Base-by-base conservation (phyloP, 2,329 filamentous ascomycete genomes). In the Sporothrix protearum region DNA sequence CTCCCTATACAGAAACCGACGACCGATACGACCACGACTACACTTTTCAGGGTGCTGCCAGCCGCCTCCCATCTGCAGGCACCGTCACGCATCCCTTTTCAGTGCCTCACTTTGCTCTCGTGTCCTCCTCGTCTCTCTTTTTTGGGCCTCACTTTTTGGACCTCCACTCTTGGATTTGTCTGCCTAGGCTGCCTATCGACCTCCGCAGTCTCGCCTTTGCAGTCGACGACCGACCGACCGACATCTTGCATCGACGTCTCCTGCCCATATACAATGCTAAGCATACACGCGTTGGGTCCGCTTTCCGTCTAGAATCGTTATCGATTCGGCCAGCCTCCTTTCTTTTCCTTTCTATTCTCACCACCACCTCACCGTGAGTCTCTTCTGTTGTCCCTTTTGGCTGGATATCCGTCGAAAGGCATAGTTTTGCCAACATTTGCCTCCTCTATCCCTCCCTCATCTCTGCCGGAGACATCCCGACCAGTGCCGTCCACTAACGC, bases 211-310 rank as follows among this genome's bases (percentile, higher is more conserved):
- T 47, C 36, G 7, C 19, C n/a, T 25, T 45, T 36, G 4, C 30
- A 33, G 22, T 49, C 39, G 39, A 49, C 25, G 30, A 16, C 3
- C 42, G 42, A 36, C 39, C 10, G 10, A 47, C 19, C 22, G 25
- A 49, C 12, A 14, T 28, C 6, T 66, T 16, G 1, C 25, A 33
- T 33, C 63, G 63, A 30, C 42, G n/a, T n/a, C 36, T 33, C 25
- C 22, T 14, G 36, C 51, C 51, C 22, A 10, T 22, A 47, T 22
- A 69, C 53, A 16, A 71, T 71, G 70, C 67, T 30, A 55, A 69
- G 53, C 30, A 71, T 16, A 28, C 66, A 71, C 71, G 71, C 66
- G 71, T 51, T 64, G 55, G 47, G 19, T 42, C 42, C 39, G 45
- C 42, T 30, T 47, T 69, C 49, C 64, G 55, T 55, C 55, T 67